phyloP scores from a whole-genome alignment of 202 grass and related monocot genomes.

The Brachypodium distachyon region DNA sequence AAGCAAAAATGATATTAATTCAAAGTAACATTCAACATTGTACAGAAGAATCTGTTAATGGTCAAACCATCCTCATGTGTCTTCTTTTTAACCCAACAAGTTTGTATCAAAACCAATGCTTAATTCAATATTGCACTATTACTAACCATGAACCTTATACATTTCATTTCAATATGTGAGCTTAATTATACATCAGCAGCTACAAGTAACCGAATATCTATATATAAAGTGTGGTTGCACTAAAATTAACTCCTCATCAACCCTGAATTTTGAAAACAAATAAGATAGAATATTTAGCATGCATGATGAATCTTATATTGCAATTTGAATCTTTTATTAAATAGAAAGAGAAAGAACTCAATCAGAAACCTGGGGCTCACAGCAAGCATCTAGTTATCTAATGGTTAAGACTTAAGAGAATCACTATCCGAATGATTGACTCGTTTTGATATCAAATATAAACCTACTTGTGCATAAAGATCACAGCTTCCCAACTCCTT shows the following conservation, averaged over 20 bases:
- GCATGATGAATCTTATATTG: background rate
- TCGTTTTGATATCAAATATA: background rate
- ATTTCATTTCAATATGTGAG: background rate
- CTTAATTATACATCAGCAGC: background rate
- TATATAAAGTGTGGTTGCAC: background rate
- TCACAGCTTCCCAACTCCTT: conserved; percentile 85
- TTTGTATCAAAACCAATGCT: background rate
- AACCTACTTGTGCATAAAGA: conserved; percentile 74
- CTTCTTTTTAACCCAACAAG: background rate
- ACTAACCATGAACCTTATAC: background rate
- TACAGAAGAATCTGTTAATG: background rate
- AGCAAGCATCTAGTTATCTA: background rate
- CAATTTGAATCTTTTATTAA: background rate
- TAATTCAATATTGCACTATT: background rate
- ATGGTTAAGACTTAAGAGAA: background rate
- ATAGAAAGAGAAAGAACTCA: background rate
- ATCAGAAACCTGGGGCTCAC: background rate
- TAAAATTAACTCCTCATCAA: background rate
- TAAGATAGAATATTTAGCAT: background rate
- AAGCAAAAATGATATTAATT: background rate
- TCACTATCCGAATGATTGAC: background rate
- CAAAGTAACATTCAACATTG: background rate
- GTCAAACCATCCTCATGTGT: background rate
- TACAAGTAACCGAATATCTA: background rate
- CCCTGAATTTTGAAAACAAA: background rate